These are phyloP conservation scores for Populus davidiana DNA, from an alignment of 345 rosid species.

Conservation along the genomic window DNA sequence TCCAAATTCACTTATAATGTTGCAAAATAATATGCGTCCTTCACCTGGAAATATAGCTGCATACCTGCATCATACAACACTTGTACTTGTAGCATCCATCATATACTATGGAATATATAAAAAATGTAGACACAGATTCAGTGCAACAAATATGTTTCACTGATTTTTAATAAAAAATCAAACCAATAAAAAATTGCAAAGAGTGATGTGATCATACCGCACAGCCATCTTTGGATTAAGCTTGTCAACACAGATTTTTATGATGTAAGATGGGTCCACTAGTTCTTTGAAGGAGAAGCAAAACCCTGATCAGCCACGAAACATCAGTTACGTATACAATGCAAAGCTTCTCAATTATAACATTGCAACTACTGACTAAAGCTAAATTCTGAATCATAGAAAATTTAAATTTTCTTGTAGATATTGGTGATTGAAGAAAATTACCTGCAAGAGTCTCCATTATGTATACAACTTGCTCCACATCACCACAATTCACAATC, in stretches of 20 bases:
- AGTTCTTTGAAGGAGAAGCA: conserved; percentile 60
- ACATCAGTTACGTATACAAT: conserved; percentile 10
- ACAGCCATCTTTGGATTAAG: conserved; percentile 57
- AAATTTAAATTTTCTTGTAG: too few relatives aligned
- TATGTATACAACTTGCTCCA: conserved; percentile 50
- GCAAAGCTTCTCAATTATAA: neutral
- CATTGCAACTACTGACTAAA: neutral
- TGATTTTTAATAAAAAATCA: too few relatives aligned
- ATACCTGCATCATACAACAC: conserved; percentile 50
- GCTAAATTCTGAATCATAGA: too few relatives aligned
- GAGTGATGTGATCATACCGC: conserved; percentile 45
- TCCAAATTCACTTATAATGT: conserved; percentile 65
- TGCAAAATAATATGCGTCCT: conserved; percentile 62
- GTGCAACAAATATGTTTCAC: too few relatives aligned
- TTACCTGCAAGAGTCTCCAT: conserved; percentile 77
- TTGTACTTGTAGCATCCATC: too few relatives aligned
- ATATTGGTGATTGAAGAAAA: too few relatives aligned
- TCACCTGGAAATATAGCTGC: conserved; percentile 55
- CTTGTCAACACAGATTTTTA: conserved; percentile 54
- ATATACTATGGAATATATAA: too few relatives aligned
- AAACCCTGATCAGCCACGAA: conserved; percentile 48
- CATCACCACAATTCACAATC: conserved; percentile 45
- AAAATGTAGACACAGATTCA: neutral
- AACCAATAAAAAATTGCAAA: neutral
- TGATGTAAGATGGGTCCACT: conserved; percentile 50